These are phyloP conservation scores for Tolypocladium sp. DNA, from an alignment of 2,329 filamentous ascomycete species.

Conservation along the genomic window DNA sequence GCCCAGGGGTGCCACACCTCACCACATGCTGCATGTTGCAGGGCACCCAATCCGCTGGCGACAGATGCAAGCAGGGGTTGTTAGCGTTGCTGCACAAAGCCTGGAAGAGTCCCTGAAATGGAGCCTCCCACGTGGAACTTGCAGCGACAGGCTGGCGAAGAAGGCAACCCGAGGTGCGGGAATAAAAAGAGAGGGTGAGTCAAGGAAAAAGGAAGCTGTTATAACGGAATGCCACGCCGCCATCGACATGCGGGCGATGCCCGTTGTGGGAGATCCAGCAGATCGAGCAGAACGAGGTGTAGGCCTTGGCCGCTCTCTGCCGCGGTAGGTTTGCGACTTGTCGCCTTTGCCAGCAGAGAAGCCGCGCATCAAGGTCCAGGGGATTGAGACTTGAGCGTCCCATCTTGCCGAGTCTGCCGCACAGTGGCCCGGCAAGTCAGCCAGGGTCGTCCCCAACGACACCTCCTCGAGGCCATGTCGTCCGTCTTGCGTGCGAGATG, in stretches of 20 bases:
- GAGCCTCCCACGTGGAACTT: slow-evolving; percentile 21
- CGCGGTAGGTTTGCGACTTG: not conserved
- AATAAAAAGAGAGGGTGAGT: not conserved
- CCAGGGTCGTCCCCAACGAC: not conserved
- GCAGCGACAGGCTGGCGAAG: slow-evolving; percentile 9
- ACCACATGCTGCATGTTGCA: not conserved
- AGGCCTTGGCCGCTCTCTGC: not conserved
- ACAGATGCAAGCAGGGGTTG: slow-evolving; percentile 3
- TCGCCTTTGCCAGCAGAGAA: not conserved
- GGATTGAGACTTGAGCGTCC: not conserved
- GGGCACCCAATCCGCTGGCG: not conserved
- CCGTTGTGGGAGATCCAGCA: not conserved
- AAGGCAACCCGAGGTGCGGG: not conserved
- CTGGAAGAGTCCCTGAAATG: slow-evolving; percentile 3
- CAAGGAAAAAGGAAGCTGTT: not conserved
- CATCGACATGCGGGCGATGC: slow-evolving; percentile 1
- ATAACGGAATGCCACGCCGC: not conserved
- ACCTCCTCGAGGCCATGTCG: not conserved
- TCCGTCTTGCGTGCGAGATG: not conserved
- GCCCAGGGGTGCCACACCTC: not conserved
- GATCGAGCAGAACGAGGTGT: not conserved
- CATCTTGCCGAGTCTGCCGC: not conserved
- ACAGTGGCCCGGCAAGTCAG: not conserved
- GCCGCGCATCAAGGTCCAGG: not conserved
- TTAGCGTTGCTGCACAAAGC: slow-evolving; percentile 15